These are phyloP conservation scores for Pontederia paniculata DNA, from an alignment of 176 grass and related monocot species.

Conservation along the genomic window DNA sequence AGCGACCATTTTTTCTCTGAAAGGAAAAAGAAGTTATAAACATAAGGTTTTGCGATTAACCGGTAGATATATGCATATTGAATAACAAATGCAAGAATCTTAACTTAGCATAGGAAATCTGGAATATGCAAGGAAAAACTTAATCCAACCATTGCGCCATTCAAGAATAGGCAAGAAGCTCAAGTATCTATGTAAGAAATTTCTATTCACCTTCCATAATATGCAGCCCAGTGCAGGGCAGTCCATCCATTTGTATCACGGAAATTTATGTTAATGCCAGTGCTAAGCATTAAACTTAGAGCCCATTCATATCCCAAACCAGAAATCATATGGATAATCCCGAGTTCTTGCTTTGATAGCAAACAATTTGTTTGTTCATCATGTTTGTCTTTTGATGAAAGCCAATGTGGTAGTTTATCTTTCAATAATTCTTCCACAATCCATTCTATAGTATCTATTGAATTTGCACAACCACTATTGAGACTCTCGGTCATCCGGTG, in stretches of 20 bases:
- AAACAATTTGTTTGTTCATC: slow-evolving; percentile 29
- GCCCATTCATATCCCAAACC: slow-evolving; percentile 91
- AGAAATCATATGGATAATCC: slow-evolving; percentile 83
- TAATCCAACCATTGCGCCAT: too few species aligned
- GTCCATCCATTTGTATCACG: slow-evolving; percentile 96
- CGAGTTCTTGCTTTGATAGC: slow-evolving; percentile 79
- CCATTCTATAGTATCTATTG: slow-evolving; percentile 37
- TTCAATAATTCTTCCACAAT: slow-evolving; percentile 84
- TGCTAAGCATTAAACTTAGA: slow-evolving; percentile 46
- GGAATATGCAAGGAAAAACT: too few species aligned
- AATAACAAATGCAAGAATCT: too few species aligned
- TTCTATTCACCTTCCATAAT: slow-evolving; percentile 75
- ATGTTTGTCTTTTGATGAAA: slow-evolving; percentile 38
- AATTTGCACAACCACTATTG: slow-evolving; percentile 30
- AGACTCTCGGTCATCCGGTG: slow-evolving; percentile 39
- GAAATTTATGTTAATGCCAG: slow-evolving; percentile 83
- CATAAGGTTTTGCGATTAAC: too few species aligned
- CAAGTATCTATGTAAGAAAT: slow-evolving; percentile 4
- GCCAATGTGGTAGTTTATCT: slow-evolving; percentile 63
- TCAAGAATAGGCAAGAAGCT: too few species aligned
- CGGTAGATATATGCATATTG: too few species aligned
- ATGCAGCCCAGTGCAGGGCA: slow-evolving; percentile 95
- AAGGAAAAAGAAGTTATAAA: slow-evolving; percentile 6
- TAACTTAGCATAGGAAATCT: too few species aligned
- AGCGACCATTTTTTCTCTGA: slow-evolving; percentile 59